Percentiles rank a stretch among this genome's conserved stretches.
These are phyloP conservation scores for Phytophthora sojae DNA, from an alignment of 352 stramenopile species.

Conservation along the genomic window DNA sequence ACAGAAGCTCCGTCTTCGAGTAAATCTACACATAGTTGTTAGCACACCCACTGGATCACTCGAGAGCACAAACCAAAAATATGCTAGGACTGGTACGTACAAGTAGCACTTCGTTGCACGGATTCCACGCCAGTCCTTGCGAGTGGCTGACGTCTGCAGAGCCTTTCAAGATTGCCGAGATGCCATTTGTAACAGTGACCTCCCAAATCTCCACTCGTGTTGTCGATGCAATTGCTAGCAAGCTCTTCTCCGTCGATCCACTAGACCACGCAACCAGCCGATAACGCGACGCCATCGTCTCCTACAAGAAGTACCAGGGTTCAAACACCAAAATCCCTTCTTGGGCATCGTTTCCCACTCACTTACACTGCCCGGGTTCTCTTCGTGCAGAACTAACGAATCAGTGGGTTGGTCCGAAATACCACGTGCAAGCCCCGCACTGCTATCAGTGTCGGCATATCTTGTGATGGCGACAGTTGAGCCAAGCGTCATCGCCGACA, in stretches of 20 bases:
- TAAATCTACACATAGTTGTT: slow-evolving; percentile 33
- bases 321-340: background rate
- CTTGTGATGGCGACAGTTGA: slow-evolving; percentile 46
- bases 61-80: no score
- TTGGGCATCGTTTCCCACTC: background rate
- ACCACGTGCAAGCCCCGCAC: slow-evolving; percentile 1
- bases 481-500: slow-evolving; percentile 45
- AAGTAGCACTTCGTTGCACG: slow-evolving; percentile 38
- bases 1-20: slow-evolving; percentile 37
- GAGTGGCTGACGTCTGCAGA: slow-evolving; percentile 17
- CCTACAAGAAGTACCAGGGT: background rate
- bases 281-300: slow-evolving; percentile 8
- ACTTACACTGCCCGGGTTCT: slow-evolving; percentile 17
- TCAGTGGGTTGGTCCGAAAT: slow-evolving; percentile 18
- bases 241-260: slow-evolving; percentile 19
- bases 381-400: slow-evolving; percentile 27
- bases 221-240: slow-evolving; percentile 41
- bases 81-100: slow-evolving; percentile 12
- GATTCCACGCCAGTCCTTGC: slow-evolving; percentile 50
- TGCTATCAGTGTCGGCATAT: slow-evolving; percentile 20
- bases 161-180: slow-evolving; percentile 25
- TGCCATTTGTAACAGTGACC: slow-evolving; percentile 26
- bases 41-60: background rate
- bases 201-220: slow-evolving; percentile 47
- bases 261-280: slow-evolving; percentile 42